Evolutionary conservation across 2,329 filamentous ascomycete genomes (phyloP).

Genomic region (Colletotrichum euphorbiae): DNA sequence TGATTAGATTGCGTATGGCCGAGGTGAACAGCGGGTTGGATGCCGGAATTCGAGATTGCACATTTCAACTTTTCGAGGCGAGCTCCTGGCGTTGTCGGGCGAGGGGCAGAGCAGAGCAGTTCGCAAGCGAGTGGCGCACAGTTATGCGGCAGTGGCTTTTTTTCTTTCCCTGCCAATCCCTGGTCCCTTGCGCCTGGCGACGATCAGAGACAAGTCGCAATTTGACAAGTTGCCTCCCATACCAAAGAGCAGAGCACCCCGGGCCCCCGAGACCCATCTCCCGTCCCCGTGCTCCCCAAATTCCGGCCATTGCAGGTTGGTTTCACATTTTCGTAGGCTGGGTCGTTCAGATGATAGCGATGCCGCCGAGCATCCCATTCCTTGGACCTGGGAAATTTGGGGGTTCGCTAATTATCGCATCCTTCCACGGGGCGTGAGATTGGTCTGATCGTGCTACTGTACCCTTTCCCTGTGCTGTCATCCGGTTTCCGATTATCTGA

Average conservation of each 20-base stretch:
- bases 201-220: constrained; percentile 39
- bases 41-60: neutral
- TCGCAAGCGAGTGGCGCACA: constrained; percentile 11
- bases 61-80: neutral
- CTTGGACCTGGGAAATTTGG: constrained; percentile 32
- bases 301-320: constrained; percentile 15
- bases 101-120: neutral
- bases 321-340: constrained; percentile 20
- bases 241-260: constrained; percentile 1
- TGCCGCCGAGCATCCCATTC: constrained; percentile 27
- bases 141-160: constrained; percentile 11
- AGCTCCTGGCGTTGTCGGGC: neutral
- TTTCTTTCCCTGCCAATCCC: too few species aligned
- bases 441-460: neutral
- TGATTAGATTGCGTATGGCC: constrained; percentile 12
- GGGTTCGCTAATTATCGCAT: constrained; percentile 6
- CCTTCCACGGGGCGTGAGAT: neutral
- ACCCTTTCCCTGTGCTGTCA: neutral
- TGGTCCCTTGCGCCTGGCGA: constrained; percentile 29
- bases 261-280: constrained; percentile 11
- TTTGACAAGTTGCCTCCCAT: constrained; percentile 33
- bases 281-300: constrained; percentile 9
- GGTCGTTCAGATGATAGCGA: constrained; percentile 27
- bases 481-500: neutral
- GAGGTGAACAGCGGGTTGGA: neutral